Base-by-base conservation (phyloP, 2,329 filamentous ascomycete species). In the Ceratocystis cacaofunesta region DNA sequence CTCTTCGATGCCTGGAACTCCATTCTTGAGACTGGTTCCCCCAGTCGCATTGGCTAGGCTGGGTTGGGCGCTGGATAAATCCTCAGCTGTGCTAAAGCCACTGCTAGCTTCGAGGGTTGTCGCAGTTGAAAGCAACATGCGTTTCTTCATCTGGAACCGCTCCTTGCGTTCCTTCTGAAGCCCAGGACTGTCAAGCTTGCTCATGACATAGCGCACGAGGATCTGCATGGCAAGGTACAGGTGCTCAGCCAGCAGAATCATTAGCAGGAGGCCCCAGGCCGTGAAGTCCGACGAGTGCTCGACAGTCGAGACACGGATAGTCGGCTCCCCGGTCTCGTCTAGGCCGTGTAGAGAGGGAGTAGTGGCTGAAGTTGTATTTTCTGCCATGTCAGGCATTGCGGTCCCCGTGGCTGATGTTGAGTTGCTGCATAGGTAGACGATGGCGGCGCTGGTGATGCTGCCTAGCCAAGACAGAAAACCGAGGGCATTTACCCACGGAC, bases 381-480 rank as follows among this genome's bases (percentile, higher is more conserved):
- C 48, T 25, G 44, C 15, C 5, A 28, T 48, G 28, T 65, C 64
- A 5, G 55, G 12, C 10, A 62, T 15, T 15, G 43, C 7, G 12
- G 46, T 17, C 17, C 17, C 28, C 5, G 36, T 1, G 6, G 3
- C 52, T 17, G 48, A 25, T 4, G 50, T 61, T 8, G 63, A 62
- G 36, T 65, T 61, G 69, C 84, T 87, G 78, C 96, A 97, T 71
- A 99, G 84, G 74, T 91, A 96, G 0, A 96, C 88, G 61, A 97
- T 83, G 0, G 92, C 90, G 0, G 91, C 85, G 65, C 88, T 91
- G 4, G 91, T 95, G 67, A 97, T 78, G 69, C 88, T 94, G 50
- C 94, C 94, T 28, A 96, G 79, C 94, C 94, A 97, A 2, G 90
- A 88, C n/a, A 97, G 78, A 73, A 97, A 95, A 17, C 86, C 87